Evolutionary conservation across 140 eudicot species (phyloP), one percentile per base, ranked within the genome.

Genomic region (Bidens hawaiensis): DNA sequence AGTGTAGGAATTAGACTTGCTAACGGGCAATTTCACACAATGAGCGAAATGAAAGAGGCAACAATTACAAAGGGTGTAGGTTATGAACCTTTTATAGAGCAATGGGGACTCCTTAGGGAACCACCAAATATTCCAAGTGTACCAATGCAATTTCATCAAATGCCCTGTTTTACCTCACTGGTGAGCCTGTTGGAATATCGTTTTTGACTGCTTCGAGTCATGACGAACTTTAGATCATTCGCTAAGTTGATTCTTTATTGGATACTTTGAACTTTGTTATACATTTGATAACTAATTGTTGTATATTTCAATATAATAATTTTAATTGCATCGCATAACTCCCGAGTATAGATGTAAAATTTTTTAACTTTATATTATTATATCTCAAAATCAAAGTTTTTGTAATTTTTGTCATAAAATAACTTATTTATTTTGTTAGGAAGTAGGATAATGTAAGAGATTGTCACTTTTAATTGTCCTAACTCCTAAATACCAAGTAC

Each of bases 161-260:
- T 91, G 98, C 38, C 98, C 98, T 1, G 76, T 82, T 73, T 51
- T 75, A 4, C 96, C 95, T 4, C 84, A 82, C 19, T 88, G 94
- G 24, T 64, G 82, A 56, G 27, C 74, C 18, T 91, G 98, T 33
- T 83, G 82, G 38, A 70, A 78, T 11, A 38, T 73, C 97, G 1
- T 85, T 85, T 55, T 85, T 87, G 0, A 48, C 81, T 55, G 68
- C 63, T 10, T 30, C 55, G 9, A 73, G 76, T 38, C 81, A 64
- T 9, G 79, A 83, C 16, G 90, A 83, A 23, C 76, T 83, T 31
- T 83, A 67, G 33, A 38, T 14, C 1, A 38, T 11, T 19, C 67
- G 8, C 64, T 13, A 4, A 16, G 11, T n/a, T 15, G 0, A 9
- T 10, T 14, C 38, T 62, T 21, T 46, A 17, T 11, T 11, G 19